phyloP scores from a whole-genome alignment of 805 yeast species.

The Blastobotrys parvus region DNA sequence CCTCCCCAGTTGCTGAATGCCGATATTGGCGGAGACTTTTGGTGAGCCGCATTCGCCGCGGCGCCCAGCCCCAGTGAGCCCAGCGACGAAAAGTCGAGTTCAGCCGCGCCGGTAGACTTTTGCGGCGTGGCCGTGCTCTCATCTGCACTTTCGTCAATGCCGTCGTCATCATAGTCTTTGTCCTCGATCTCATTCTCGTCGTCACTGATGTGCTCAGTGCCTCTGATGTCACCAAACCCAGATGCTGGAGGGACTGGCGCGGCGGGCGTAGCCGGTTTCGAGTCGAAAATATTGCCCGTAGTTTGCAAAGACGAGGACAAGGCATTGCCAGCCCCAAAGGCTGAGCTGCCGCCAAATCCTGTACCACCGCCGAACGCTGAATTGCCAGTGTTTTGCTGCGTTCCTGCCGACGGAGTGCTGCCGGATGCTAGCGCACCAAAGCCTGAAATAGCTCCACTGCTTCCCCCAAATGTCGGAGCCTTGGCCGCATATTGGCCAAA shows the following conservation, averaged over 20 bases:
- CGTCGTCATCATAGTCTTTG: neutral
- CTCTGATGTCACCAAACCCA: neutral
- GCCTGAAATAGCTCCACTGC: no score
- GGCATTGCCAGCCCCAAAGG: neutral
- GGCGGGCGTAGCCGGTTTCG: no score
- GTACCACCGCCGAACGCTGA: neutral
- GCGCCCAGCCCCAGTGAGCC: no score
- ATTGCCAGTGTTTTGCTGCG: neutral
- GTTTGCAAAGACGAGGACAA: no score
- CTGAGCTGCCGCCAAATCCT: slow-evolving; percentile 2
- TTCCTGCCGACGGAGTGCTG: neutral
- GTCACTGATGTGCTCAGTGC: neutral
- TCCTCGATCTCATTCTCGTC: neutral
- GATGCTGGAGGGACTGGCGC: neutral
- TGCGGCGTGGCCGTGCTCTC: neutral
- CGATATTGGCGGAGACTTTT: no score
- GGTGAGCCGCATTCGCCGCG: no score
- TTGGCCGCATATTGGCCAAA: slow-evolving; percentile 8
- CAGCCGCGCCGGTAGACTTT: neutral
- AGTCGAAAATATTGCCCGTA: no score
- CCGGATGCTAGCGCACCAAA: neutral
- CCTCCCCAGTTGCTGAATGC: no score
- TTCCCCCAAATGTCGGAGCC: slow-evolving; percentile 4
- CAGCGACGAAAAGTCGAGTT: no score
- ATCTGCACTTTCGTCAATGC: neutral